These are phyloP conservation scores for Lepidium sativum DNA, from an alignment of 345 rosid species.

Conservation along the genomic window DNA sequence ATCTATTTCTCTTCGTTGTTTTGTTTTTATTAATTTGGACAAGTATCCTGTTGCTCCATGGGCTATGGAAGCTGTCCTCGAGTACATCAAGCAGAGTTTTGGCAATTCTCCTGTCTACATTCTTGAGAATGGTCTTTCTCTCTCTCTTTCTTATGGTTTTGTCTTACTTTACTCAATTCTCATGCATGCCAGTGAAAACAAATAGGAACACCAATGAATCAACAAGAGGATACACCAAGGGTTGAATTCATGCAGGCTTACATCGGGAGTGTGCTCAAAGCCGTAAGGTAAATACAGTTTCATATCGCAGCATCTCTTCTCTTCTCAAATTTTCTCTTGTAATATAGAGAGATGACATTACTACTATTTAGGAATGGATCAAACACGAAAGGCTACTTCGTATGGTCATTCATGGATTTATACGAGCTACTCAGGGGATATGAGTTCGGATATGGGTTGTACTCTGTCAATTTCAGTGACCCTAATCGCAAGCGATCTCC, in stretches of 20 bases:
- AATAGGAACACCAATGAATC: slow-evolving; percentile 18
- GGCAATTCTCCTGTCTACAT: slow-evolving; percentile 37
- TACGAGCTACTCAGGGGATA: not conserved
- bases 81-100: slow-evolving; percentile 30
- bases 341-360: not conserved
- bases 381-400: slow-evolving; percentile 34
- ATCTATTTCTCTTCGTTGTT: not conserved
- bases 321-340: not conserved
- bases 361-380: slow-evolving; percentile 32
- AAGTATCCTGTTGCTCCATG: slow-evolving; percentile 31
- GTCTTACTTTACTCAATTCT: not conserved
- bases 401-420: slow-evolving; percentile 39
- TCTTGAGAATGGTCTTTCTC: slow-evolving; percentile 32
- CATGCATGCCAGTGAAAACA: not conserved
- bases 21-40: not conserved
- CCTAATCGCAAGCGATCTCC: not conserved
- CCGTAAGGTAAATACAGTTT: slow-evolving; percentile 23
- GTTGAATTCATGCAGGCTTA: slow-evolving; percentile 16
- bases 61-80: slow-evolving; percentile 25
- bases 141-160: not conserved
- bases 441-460: not conserved
- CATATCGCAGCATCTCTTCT: not conserved
- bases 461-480: not conserved
- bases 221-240: slow-evolving; percentile 26
- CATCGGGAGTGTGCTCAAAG: slow-evolving; percentile 30